Evolutionary conservation across 192 early-diverging fungal species (phyloP), one percentile per base, ranked within the genome.

Genomic region (Coemansia sp.): DNA sequence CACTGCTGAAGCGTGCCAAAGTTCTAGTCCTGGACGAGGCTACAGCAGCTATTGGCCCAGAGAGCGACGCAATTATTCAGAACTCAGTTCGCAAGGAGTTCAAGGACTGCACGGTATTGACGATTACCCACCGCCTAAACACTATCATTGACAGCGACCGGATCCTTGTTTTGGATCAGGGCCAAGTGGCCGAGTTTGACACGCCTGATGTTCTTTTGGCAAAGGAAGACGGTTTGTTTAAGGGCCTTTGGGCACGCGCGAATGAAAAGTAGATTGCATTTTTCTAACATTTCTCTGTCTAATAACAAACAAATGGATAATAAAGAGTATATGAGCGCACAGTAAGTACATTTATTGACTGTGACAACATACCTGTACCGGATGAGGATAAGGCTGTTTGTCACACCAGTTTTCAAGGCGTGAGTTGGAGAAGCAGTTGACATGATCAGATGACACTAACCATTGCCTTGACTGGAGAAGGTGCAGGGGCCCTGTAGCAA

Each of bases 1-100:
- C 91, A 6, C 75, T 94, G 29, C 76, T 94, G 5, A 86, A 93
- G 10, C 86, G 88, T 44, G 87, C 91, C 66, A 85, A 85, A 36
- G 75, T 95, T n/a, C 73, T 97, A 66, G 84, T 97, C 2, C 66
- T 97, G 36, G 95, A 96, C 74, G 95, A 97, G 65, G 95, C 94
- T 2, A 95, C 93, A 0, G 94, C 94, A 3, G 86, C 89, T 21
- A 79, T 89, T 64, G 85, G 88, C 70, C 75, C 77, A 15, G 70
- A 72, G 31, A 88, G 85, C 0, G 93, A 94, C 72, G 66, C 81
- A 0, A 80, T 90, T 31, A 93, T 94, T 57, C 93, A 94, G 68
- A 65, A 87, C 27, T 89, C 89, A 6, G 91, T 94, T 62, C 87
- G 93, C 53, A 48, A 62, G 17, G 88, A 93, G 68, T 93, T 94